These are phyloP conservation scores for Ampelocalamus luodianensis DNA, from an alignment of 176 grass and related monocot species.

Conservation along the genomic window DNA sequence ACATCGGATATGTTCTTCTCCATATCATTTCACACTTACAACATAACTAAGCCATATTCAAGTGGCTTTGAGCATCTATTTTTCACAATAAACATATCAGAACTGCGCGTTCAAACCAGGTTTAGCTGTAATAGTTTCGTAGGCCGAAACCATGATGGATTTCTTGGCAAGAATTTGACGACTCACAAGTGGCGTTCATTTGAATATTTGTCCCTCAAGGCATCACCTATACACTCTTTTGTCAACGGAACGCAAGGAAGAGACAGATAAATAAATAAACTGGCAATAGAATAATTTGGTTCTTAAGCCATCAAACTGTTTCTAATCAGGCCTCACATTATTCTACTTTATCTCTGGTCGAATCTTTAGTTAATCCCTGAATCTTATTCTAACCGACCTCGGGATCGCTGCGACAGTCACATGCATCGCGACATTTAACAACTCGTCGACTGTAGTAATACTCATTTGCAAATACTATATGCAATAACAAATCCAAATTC, in stretches of 20 bases:
- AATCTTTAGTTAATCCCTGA: slow-evolving; percentile 23
- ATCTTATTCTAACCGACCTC: slow-evolving; percentile 49
- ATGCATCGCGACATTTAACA: slow-evolving; percentile 42
- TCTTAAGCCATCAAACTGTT: slow-evolving; percentile 23
- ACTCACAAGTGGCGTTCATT: slow-evolving; percentile 38
- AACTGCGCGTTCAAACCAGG: slow-evolving; percentile 39
- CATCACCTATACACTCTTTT: slow-evolving; percentile 36
- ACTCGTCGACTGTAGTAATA: slow-evolving; percentile 9
- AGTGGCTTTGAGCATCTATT: slow-evolving; percentile 7
- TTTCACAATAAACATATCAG: not conserved
- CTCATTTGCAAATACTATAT: slow-evolving; percentile 11
- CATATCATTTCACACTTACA: slow-evolving; percentile 13
- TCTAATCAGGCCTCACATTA: slow-evolving; percentile 33
- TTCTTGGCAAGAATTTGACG: slow-evolving; percentile 28
- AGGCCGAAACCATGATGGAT: not conserved
- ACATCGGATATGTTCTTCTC: not conserved
- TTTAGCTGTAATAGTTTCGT: slow-evolving; percentile 32
- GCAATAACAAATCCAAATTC: slow-evolving; percentile 1
- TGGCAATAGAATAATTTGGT: slow-evolving; percentile 42
- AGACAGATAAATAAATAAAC: slow-evolving; percentile 18
- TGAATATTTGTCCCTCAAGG: slow-evolving; percentile 56
- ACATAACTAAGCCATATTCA: slow-evolving; percentile 8
- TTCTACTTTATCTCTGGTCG: slow-evolving; percentile 39
- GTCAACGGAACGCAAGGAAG: slow-evolving; percentile 45
- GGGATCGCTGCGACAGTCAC: slow-evolving; percentile 47